These are phyloP conservation scores for Rhododendron ferrugineum DNA, from an alignment of 148 eudicot genomes.

Conservation along the genomic window DNA sequence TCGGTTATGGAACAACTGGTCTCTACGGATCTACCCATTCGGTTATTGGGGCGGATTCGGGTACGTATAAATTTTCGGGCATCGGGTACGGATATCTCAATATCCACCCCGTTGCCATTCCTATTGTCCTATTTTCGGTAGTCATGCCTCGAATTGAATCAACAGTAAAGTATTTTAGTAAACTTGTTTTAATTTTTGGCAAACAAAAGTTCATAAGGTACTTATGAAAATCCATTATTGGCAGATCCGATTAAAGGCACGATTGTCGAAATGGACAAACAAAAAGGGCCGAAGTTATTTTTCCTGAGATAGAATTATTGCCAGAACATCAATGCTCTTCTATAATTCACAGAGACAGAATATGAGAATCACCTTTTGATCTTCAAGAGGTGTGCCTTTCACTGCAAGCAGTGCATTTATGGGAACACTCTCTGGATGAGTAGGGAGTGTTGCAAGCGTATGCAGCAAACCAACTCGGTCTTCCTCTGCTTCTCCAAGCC, in stretches of 20 bases:
- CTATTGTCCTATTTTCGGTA: background rate
- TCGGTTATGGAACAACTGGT: too few species aligned
- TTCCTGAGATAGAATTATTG: background rate
- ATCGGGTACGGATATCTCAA: background rate
- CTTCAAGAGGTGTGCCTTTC: slow-evolving; percentile 96
- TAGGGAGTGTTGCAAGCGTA: slow-evolving; percentile 90
- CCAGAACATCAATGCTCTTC: background rate
- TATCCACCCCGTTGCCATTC: background rate
- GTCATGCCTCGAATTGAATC: background rate
- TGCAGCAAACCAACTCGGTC: slow-evolving; percentile 94
- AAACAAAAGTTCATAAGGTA: background rate
- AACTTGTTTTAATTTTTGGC: background rate
- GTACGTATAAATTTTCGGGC: background rate
- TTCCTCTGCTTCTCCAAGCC: slow-evolving; percentile 95
- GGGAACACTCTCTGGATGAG: slow-evolving; percentile 99
- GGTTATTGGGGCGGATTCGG: too few species aligned
- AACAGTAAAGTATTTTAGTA: background rate
- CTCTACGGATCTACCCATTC: too few species aligned
- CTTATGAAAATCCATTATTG: background rate
- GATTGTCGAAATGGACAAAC: background rate
- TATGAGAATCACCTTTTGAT: slow-evolving; percentile 69
- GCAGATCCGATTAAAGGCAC: background rate
- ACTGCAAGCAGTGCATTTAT: slow-evolving; percentile 93
- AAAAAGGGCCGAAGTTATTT: background rate
- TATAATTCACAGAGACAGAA: background rate